phyloP scores from a whole-genome alignment of 2,329 filamentous ascomycete genomes.

The Trichoderma afroharzianum region DNA sequence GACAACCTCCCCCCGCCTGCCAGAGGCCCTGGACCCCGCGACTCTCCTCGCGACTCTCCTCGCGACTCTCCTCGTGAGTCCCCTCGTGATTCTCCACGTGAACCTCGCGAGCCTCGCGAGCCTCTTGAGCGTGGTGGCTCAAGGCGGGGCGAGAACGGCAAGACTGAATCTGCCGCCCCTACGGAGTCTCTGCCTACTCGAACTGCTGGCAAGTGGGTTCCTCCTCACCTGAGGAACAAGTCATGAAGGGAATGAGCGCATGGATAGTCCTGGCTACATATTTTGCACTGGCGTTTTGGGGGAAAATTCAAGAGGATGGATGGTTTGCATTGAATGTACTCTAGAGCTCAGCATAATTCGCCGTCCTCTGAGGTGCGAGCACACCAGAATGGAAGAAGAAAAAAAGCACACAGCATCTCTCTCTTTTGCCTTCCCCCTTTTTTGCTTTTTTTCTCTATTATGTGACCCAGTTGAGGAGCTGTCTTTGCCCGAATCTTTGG shows the following conservation, averaged over 20 bases:
- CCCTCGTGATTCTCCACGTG: constrained; percentile 12
- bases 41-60: not conserved
- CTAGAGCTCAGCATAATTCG: constrained; percentile 35
- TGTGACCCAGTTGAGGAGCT: not conserved
- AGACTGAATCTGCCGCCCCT: constrained; percentile 40
- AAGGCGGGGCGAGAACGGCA: constrained; percentile 39
- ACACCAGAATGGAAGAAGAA: constrained; percentile 29
- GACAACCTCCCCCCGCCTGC: constrained; percentile 14
- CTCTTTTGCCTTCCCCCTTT: not conserved
- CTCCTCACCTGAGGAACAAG: constrained; percentile 41
- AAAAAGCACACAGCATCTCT: constrained; percentile 11
- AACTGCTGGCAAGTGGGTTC: constrained; percentile 58
- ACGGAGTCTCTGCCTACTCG: constrained; percentile 52
- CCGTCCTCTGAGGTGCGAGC: constrained; percentile 30
- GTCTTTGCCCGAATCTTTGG: not conserved
- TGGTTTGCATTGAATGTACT: constrained; percentile 36
- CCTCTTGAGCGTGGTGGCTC: constrained; percentile 44
- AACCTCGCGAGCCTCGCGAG: constrained; percentile 29
- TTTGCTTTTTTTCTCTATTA: not conserved
- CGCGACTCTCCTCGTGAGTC: not conserved
- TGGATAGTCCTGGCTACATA: constrained; percentile 18
- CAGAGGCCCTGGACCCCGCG: constrained; percentile 16
- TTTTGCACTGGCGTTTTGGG: constrained; percentile 39
- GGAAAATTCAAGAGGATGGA: constrained; percentile 27
- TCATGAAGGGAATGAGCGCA: constrained; percentile 20